These are phyloP conservation scores for Nigrograna mackinnonii DNA, from an alignment of 2,329 filamentous ascomycete species.

Conservation along the genomic window DNA sequence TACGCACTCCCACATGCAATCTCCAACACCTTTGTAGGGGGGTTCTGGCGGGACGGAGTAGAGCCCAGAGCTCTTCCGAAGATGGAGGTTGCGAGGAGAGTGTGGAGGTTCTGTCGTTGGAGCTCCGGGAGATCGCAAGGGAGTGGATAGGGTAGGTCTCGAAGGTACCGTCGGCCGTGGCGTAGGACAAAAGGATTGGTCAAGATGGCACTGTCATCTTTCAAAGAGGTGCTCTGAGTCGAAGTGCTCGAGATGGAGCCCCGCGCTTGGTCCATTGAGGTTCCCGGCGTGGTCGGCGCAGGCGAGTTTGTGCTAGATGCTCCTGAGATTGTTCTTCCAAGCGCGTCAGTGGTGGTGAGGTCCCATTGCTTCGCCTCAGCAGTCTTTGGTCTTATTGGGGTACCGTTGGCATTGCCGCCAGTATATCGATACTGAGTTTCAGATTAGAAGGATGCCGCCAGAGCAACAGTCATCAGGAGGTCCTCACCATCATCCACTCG, in stretches of 20 bases:
- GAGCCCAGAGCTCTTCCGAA: conserved; percentile 81
- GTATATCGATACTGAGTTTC: conserved; percentile 39
- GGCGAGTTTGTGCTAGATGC: conserved; percentile 22
- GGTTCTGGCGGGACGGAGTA: conserved; percentile 65
- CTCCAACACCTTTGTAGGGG: conserved; percentile 80
- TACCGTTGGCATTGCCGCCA: conserved; percentile 26
- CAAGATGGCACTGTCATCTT: conserved; percentile 20
- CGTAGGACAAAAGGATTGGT: conserved; percentile 64
- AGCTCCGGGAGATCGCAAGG: conserved; percentile 86
- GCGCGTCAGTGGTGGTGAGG: conserved; percentile 35
- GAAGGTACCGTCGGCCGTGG: conserved; percentile 82
- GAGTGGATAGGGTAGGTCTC: conserved; percentile 81
- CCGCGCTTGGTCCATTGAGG: conserved; percentile 40
- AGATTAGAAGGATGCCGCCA: conserved; percentile 13
- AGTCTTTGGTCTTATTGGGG: conserved; percentile 32
- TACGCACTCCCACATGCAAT: conserved; percentile 85
- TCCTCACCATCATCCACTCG: conserved; percentile 40
- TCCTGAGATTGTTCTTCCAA: conserved; percentile 38
- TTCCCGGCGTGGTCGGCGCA: conserved; percentile 15
- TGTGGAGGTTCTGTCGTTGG: conserved; percentile 83
- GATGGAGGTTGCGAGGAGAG: conserved; percentile 77
- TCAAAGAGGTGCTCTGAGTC: conserved; percentile 37
- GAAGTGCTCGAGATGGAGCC: conserved; percentile 44
- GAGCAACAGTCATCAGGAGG: conserved; percentile 14
- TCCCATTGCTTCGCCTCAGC: conserved; percentile 42